Evolutionary conservation across 805 yeast species (phyloP), one percentile per base, ranked within the genome.

Genomic region (Vanderwaltozyma yarrowii): DNA sequence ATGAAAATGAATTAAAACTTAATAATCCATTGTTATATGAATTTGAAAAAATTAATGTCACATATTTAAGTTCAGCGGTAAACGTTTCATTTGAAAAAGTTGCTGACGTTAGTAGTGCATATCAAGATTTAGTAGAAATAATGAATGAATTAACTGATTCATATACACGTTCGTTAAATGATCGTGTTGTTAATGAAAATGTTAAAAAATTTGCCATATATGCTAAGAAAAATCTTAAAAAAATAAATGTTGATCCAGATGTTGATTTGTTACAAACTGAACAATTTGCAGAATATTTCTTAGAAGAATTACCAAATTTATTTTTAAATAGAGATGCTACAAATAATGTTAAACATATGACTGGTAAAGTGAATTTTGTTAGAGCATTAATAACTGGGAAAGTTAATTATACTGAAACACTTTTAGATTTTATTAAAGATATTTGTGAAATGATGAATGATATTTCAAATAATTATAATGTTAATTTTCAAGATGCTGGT

Each of bases 141-240:
- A 53, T 85, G 35, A 56, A 60, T 2, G 59, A 60, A 5, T 64
- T 88, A 60, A 56, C 67, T 8, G 52, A 65, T 3, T 71, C 72
- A n/a, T 87, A 82, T 59, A 84, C 86, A 49, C 84, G 82, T 34
- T 81, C 86, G 50, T 75, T 86, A 62, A 86, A 88, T 54, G 96
- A 88, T 60, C 74, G 76, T 7, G 94, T 88, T 0, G 96, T 88
- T 15, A 85, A 85, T 56, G 71, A 66, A 16, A 78, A 88, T 1
- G 78, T 86, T 14, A 64, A 71, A 15, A 62, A 64, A 11, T 80
- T 54, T 51, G 69, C 73, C 67, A 44, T 19, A 38, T 60, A 30
- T 55, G 54, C 23, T 40, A 47, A 33, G 47, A 45, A 26, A 42
- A 38, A 29, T 38, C 49, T 34, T 41, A 46, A 10, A 16, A 36